A percentile compares a stretch with the other conserved stretches of the same genome.
phyloP scores from a whole-genome alignment of 495 filamentous ascomycete genomes.

The Podospora fimiseda region DNA sequence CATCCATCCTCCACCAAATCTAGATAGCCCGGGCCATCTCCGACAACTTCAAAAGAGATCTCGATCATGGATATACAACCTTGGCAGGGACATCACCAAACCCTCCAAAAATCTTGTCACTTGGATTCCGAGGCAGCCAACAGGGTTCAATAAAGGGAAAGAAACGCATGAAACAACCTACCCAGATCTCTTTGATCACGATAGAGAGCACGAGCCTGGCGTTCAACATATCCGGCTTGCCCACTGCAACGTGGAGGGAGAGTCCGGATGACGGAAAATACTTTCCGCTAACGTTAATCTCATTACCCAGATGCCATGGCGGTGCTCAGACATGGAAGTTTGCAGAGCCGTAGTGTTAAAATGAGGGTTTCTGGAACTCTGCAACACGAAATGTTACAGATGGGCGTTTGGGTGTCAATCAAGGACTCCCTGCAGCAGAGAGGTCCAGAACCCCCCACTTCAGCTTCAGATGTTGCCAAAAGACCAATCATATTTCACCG shows the following conservation, averaged over 20 bases:
- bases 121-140: slow-evolving; percentile 11
- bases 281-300: slow-evolving; percentile 7
- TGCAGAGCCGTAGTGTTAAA: slow-evolving; percentile 17
- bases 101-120: not conserved
- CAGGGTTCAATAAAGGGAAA: not conserved
- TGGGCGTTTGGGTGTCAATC: slow-evolving; percentile 23
- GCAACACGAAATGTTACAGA: slow-evolving; percentile 20
- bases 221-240: slow-evolving; percentile 15
- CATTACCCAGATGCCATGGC: slow-evolving; percentile 11
- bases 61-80: no score
- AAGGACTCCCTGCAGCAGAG: slow-evolving; percentile 11
- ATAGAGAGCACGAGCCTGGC: slow-evolving; percentile 5
- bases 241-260: slow-evolving; percentile 8
- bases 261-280: slow-evolving; percentile 17
- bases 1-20: no score
- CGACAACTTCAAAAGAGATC: no score
- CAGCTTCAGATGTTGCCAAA: not conserved
- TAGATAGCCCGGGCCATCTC: no score
- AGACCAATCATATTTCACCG: not conserved
- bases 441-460: slow-evolving; percentile 1
- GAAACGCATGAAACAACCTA: slow-evolving; percentile 11
- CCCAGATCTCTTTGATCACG: no score
- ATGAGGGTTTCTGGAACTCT: slow-evolving; percentile 25
- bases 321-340: slow-evolving; percentile 25
- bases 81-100: not conserved